A percentile compares a stretch with the other conserved stretches of the same genome.
Evolutionary conservation across 2,329 filamentous ascomycete species (phyloP).

Genomic region (Endoconidiophora laricicola): DNA sequence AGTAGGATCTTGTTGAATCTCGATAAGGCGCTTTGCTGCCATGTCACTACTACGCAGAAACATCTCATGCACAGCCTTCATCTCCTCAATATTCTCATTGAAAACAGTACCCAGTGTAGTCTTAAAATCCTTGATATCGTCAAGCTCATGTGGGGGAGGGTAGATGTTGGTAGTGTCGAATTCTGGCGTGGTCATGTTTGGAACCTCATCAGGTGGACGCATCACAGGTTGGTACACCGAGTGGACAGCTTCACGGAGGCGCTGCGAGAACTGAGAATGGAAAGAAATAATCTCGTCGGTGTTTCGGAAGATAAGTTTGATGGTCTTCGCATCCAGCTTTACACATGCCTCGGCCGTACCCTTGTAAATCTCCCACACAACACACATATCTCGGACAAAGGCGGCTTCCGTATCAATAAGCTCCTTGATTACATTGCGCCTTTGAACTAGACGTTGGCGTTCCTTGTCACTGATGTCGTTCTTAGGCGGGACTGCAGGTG

Average conservation of each 20-base stretch:
- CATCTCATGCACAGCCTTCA: constrained; percentile 43
- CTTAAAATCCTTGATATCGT: constrained; percentile 35
- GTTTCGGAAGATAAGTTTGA: constrained; percentile 84
- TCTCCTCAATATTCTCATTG: constrained; percentile 38
- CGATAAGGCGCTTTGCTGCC: constrained; percentile 42
- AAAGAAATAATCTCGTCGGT: constrained; percentile 81
- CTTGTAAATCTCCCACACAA: constrained; percentile 95
- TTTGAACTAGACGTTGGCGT: constrained; percentile 58
- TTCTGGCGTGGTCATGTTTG: constrained; percentile 18
- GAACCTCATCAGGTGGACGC: background rate
- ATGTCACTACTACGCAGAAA: constrained; percentile 47
- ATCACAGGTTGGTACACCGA: constrained; percentile 52
- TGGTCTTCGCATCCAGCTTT: constrained; percentile 64
- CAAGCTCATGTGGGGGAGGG: constrained; percentile 24
- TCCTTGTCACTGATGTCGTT: constrained; percentile 22
- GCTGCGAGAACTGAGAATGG: constrained; percentile 60
- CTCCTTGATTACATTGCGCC: constrained; percentile 76
- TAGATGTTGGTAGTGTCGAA: constrained; percentile 27
- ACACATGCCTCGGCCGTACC: constrained; percentile 73
- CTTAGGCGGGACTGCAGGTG: constrained; percentile 11
- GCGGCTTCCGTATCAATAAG: constrained; percentile 76
- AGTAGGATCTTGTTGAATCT: constrained; percentile 45
- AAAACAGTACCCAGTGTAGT: constrained; percentile 38
- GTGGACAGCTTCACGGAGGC: constrained; percentile 65
- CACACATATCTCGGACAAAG: constrained; percentile 90